phyloP scores from a whole-genome alignment of 352 stramenopile genomes.

The Phytophthora quininea region DNA sequence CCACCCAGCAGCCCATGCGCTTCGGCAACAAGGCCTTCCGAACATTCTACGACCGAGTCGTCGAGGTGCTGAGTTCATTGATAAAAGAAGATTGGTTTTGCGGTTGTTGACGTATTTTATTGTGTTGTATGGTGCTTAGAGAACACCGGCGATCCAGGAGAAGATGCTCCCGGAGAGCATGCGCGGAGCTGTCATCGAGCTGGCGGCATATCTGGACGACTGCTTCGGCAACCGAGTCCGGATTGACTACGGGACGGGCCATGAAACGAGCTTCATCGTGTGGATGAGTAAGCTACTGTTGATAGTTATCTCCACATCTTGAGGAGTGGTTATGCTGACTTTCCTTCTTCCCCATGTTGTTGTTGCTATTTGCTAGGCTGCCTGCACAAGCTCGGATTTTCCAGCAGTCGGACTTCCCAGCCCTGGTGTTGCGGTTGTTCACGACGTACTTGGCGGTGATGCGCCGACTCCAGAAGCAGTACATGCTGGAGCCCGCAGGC shows the following conservation, averaged over 20 bases:
- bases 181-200: conserved; percentile 86
- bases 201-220: conserved; percentile 94
- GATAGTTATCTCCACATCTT: too few relatives aligned
- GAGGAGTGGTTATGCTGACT: too few relatives aligned
- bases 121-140: conserved; percentile 28
- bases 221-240: conserved; percentile 97
- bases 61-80: conserved; percentile 46
- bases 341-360: not conserved
- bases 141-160: conserved; percentile 61
- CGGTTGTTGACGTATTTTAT: not conserved
- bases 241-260: conserved; percentile 99
- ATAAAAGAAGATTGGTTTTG: not conserved
- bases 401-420: conserved; percentile 79
- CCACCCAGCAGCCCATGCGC: conserved; percentile 93
- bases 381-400: conserved; percentile 93
- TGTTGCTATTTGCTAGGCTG: conserved; percentile 44
- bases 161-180: conserved; percentile 59
- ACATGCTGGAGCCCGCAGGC: conserved; percentile 98
- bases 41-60: conserved; percentile 85
- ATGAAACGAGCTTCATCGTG: conserved; percentile 98
- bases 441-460: conserved; percentile 94
- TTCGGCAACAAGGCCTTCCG: conserved; percentile 96
- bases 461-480: conserved; percentile 94
- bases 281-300: conserved; percentile 82
- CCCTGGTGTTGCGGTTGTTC: conserved; percentile 92